phyloP scores from a whole-genome alignment of 2,329 filamentous ascomycete species.

The Diaporthe ilicicola region DNA sequence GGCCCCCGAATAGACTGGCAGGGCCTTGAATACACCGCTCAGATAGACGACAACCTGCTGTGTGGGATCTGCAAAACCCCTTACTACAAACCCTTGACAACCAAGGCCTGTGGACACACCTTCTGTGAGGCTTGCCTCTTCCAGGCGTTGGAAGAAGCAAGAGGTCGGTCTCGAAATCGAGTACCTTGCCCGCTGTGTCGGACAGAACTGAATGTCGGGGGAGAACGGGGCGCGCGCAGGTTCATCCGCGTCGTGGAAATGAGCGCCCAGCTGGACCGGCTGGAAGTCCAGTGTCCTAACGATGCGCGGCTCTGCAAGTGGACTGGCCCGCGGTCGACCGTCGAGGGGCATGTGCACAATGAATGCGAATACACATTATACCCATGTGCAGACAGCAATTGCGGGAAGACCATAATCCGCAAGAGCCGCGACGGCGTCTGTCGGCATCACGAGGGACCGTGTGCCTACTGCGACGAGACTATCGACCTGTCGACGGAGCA shows the following conservation, averaged over 20 bases:
- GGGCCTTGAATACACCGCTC: constrained; percentile 42
- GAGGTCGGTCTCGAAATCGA: constrained; percentile 45
- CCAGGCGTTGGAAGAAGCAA: constrained; percentile 41
- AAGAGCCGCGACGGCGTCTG: constrained; percentile 62
- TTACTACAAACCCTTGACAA: constrained; percentile 68
- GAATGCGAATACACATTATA: constrained; percentile 66
- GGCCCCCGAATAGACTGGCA: constrained; percentile 42
- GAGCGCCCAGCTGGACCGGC: constrained; percentile 67
- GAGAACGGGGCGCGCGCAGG: constrained; percentile 4
- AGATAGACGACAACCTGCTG: constrained; percentile 46
- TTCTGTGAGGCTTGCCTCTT: constrained; percentile 69
- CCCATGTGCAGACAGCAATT: constrained; percentile 62
- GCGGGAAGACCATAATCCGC: constrained; percentile 59
- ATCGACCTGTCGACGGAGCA: constrained; percentile 16
- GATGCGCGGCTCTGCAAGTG: constrained; percentile 57
- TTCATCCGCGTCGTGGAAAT: constrained; percentile 22
- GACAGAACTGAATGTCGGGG: constrained; percentile 46
- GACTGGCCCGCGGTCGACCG: constrained; percentile 59
- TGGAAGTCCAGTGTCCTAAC: constrained; percentile 68
- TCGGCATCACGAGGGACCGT: constrained; percentile 53
- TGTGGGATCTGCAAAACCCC: constrained; percentile 64
- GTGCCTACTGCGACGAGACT: constrained; percentile 14
- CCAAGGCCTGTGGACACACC: constrained; percentile 67
- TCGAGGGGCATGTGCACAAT: constrained; percentile 63
- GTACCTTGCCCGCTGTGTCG: constrained; percentile 67